Conservation (phyloP, 805 yeast genomes). For the Jamesozyma piceae region DNA sequence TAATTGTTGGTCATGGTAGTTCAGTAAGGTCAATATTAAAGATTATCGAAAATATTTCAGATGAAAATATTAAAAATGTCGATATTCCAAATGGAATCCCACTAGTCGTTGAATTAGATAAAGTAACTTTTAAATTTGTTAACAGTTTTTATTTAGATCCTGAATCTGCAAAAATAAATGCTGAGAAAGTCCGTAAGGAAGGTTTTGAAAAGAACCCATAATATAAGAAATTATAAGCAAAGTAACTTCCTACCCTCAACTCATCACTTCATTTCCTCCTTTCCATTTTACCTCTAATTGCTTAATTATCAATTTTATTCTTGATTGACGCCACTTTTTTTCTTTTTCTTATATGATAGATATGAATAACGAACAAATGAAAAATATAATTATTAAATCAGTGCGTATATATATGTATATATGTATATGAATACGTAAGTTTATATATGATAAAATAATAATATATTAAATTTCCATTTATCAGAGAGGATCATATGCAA, state of each 20-base stretch:
- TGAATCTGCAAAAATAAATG: conserved; percentile 67
- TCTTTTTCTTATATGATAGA: neutral
- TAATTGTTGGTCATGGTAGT: conserved; percentile 75
- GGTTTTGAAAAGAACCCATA: conserved; percentile 39
- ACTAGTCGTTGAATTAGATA: conserved; percentile 55
- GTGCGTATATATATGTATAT: no score
- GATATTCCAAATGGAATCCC: conserved; percentile 84
- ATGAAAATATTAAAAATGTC: conserved; percentile 58
- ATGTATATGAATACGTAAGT: no score
- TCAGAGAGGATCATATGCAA: no score
- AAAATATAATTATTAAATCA: no score
- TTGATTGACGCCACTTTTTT: neutral
- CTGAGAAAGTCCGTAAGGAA: conserved; percentile 71
- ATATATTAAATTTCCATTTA: no score
- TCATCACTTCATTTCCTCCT: no score
- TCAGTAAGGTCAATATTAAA: conserved; percentile 69
- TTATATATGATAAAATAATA: no score
- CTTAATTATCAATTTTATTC: neutral
- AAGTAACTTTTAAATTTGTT: conserved; percentile 36
- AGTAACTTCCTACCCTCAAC: no score
- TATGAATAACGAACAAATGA: neutral
- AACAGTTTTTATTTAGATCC: conserved; percentile 66
- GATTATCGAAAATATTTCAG: conserved; percentile 54
- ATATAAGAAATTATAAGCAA: no score
- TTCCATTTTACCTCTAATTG: neutral